Evolutionary conservation across 1,284 basidiomycete genomes (phyloP).

Genomic region (Agroathelia rolfsii): DNA sequence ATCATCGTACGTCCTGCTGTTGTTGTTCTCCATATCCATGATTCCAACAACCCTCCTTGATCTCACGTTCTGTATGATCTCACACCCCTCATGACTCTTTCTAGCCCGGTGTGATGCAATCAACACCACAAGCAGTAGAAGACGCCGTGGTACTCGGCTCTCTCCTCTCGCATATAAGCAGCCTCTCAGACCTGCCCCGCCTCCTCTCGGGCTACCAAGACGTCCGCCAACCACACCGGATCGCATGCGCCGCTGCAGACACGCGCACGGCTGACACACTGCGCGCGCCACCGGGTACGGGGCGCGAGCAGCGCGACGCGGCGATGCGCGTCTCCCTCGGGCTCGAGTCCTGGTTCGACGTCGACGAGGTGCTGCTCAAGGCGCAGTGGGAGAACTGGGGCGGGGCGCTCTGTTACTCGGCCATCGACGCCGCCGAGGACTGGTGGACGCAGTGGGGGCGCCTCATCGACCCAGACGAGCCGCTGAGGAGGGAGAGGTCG

Average conservation of each 20-base stretch:
- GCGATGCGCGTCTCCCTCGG: constrained; percentile 21
- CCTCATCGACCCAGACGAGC: too few relatives aligned
- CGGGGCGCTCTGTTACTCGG: constrained; percentile 28
- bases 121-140: constrained; percentile 30
- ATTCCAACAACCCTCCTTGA: too few relatives aligned
- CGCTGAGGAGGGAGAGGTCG: too few relatives aligned
- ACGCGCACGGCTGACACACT: constrained; percentile 26
- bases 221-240: constrained; percentile 29
- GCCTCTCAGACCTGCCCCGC: constrained; percentile 28
- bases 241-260: too few relatives aligned
- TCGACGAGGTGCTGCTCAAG: constrained; percentile 27
- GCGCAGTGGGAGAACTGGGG: constrained; percentile 31
- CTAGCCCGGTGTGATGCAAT: constrained; percentile 27
- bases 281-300: constrained; percentile 29
- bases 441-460: constrained; percentile 44
- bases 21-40: background rate
- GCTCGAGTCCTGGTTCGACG: constrained; percentile 23
- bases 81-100: constrained; percentile 2
- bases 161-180: constrained; percentile 34
- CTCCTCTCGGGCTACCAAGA: constrained; percentile 36
- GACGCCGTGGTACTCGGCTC: constrained; percentile 36
- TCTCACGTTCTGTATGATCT: too few relatives aligned
- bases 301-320: constrained; percentile 28
- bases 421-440: constrained; percentile 32
- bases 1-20: constrained; percentile 21